phyloP scores from a whole-genome alignment of 805 yeast species.

The Candida nanaspora region DNA sequence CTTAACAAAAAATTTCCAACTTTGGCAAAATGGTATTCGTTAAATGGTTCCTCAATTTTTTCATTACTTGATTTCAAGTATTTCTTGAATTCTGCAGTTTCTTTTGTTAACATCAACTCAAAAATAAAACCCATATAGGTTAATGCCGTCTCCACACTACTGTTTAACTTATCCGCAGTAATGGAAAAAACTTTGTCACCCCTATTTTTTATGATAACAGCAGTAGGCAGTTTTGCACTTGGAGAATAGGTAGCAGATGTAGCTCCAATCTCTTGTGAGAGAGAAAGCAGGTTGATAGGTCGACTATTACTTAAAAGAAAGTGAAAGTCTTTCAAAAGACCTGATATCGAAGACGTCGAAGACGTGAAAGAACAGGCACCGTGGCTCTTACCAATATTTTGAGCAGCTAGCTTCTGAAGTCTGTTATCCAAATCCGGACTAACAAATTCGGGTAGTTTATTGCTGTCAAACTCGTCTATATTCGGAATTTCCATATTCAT shows the following conservation, averaged over 20 bases:
- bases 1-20: constrained; percentile 69
- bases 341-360: constrained; percentile 87
- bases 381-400: neutral
- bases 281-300: constrained; percentile 38
- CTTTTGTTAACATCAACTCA: constrained; percentile 67
- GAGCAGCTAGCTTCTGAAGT: constrained; percentile 41
- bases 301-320: constrained; percentile 55
- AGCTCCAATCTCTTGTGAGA: constrained; percentile 38
- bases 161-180: constrained; percentile 62
- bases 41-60: constrained; percentile 2
- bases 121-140: constrained; percentile 72
- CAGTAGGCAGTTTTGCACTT: constrained; percentile 45
- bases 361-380: constrained; percentile 42
- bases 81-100: constrained; percentile 41
- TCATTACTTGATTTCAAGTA: constrained; percentile 16
- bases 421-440: constrained; percentile 60
- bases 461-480: constrained; percentile 60
- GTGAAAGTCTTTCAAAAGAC: constrained; percentile 68
- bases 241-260: constrained; percentile 29
- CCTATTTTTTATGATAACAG: constrained; percentile 41
- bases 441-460: constrained; percentile 45
- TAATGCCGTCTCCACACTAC: constrained; percentile 65
- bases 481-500: constrained; percentile 51
- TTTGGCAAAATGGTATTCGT: constrained; percentile 61
- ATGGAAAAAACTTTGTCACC: constrained; percentile 47